Conservation (phyloP, 805 yeast genomes). For the Cyberlindnera mrakii region DNA sequence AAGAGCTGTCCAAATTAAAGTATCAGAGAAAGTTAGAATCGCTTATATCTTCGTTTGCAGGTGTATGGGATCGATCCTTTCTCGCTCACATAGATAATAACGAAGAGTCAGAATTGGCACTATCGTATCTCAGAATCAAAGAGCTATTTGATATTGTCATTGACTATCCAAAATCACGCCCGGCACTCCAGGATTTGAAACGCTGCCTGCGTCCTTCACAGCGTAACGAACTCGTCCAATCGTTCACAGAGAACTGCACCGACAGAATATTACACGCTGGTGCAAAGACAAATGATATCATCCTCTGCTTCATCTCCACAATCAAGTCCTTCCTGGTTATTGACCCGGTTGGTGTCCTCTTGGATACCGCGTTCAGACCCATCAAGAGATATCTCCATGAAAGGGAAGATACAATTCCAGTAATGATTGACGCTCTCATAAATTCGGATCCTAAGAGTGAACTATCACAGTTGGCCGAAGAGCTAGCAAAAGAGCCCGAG, state of each 20-base stretch:
- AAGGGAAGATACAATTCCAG: conserved; percentile 65
- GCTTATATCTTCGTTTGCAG: conserved; percentile 4
- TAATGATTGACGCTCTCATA: conserved; percentile 67
- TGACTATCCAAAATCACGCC: conserved; percentile 44
- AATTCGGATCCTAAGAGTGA: conserved; percentile 25
- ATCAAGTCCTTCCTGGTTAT: conserved; percentile 64
- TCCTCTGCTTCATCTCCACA: conserved; percentile 62
- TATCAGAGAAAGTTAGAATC: conserved; percentile 6
- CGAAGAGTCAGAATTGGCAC: conserved; percentile 7
- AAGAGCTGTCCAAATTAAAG: conserved; percentile 7
- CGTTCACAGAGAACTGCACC: conserved; percentile 41
- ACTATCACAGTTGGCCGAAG: conserved; percentile 49
- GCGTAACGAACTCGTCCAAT: conserved; percentile 43
- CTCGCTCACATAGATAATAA: conserved; percentile 8
- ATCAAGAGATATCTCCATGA: conserved; percentile 66
- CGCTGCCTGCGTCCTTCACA: conserved; percentile 45
- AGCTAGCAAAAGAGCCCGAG: conserved; percentile 31
- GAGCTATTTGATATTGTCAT: conserved; percentile 58
- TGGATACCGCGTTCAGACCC: conserved; percentile 74
- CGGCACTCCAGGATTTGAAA: conserved; percentile 54
- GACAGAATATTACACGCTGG: conserved; percentile 68
- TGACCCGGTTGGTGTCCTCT: conserved; percentile 83
- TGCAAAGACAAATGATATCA: conserved; percentile 66
- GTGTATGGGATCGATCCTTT: conserved; percentile 16
- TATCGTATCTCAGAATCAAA: conserved; percentile 37